Evolutionary conservation across 1,284 basidiomycete genomes (phyloP), one percentile per base, ranked within the genome.

Genomic region (Sanghuangporus weigelae): DNA sequence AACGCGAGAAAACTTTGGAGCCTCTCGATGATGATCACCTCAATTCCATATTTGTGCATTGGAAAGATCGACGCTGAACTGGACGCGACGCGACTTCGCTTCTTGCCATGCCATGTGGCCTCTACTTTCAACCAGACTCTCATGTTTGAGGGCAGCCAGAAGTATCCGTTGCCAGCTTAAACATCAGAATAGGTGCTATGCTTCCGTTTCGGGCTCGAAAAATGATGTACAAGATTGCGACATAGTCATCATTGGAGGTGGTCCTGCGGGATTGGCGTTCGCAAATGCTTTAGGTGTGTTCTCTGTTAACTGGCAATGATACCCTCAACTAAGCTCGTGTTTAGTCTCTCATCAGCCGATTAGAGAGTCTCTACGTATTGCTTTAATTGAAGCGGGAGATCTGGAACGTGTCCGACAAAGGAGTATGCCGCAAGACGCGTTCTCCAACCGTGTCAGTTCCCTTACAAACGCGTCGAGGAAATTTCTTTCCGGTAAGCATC

Each of bases 191-290:
- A 50, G 62, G 38, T 19, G 23, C 7, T 59, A 42, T 39, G 38
- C 55, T 12, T 6, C 38, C 3, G 7, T 35, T 2, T 26, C 39
- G n/a, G 5, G 36, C 35, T 50, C 64, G 10, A 49, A 50, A 7
- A 42, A 19, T n/a, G 55, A n/a, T 36, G 63, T 46, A 21, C 40
- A 82, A 66, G 80, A 91, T 61, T 87, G 84, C 67, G 95, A 97
- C 73, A 81, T 97, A 60, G 92, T 97, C 39, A 92, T 98, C 68
- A 93, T 98, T 42, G 96, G 96, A 14, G 96, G 95, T 53, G 96
- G 96, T 1, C 95, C 95, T 21, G 94, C 87, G 1, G 96, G 96
- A 14, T 81, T 99, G 31, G 92, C 95, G 4, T 79, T 99, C 35
- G 95, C 95, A 0, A 88, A 86, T 71, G 93, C 94, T 26, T 80